Evolutionary conservation across 139 green algal species (phyloP).

Genomic region (Bryopsis sp.): DNA sequence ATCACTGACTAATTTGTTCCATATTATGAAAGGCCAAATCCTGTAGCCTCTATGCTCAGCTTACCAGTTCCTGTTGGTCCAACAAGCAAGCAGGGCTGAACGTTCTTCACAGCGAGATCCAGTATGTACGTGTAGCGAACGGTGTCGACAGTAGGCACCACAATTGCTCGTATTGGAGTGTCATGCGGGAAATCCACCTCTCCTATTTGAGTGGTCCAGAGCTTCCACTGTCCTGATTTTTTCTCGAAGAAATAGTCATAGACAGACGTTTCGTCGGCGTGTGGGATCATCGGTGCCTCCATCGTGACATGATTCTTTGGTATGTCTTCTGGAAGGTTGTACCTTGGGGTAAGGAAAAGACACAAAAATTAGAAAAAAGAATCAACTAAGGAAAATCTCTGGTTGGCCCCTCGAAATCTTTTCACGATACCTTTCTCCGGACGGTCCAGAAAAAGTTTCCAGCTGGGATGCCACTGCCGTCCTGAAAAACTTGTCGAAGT

Average conservation of each 20-base stretch:
- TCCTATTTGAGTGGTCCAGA: conserved; percentile 30
- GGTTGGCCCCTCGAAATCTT: conserved; percentile 30
- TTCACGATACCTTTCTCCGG: conserved; percentile 25
- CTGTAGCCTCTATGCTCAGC: too few species aligned
- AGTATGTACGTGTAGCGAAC: conserved; percentile 36
- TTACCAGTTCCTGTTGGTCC: conserved; percentile 41
- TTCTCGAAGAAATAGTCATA: conserved; percentile 36
- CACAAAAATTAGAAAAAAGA: not conserved
- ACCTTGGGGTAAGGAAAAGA: too few species aligned
- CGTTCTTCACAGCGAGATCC: too few species aligned
- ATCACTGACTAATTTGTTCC: too few species aligned
- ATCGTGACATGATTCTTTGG: conserved; percentile 32
- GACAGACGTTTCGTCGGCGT: conserved; percentile 17
- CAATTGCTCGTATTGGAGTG: conserved; percentile 41
- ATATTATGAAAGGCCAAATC: not conserved
- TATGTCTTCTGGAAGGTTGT: conserved; percentile 43
- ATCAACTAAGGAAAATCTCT: conserved; percentile 27
- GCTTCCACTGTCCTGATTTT: conserved; percentile 25
- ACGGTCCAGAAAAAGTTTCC: too few species aligned
- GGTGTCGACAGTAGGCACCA: conserved; percentile 58
- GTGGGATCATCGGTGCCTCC: conserved; percentile 31
- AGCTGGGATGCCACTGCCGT: conserved; percentile 29
- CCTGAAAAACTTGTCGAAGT: too few species aligned
- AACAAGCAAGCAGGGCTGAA: conserved; percentile 30
- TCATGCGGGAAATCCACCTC: conserved; percentile 22